phyloP scores from a whole-genome alignment of 495 filamentous ascomycete genomes.

The Coniosporium apollinis region DNA sequence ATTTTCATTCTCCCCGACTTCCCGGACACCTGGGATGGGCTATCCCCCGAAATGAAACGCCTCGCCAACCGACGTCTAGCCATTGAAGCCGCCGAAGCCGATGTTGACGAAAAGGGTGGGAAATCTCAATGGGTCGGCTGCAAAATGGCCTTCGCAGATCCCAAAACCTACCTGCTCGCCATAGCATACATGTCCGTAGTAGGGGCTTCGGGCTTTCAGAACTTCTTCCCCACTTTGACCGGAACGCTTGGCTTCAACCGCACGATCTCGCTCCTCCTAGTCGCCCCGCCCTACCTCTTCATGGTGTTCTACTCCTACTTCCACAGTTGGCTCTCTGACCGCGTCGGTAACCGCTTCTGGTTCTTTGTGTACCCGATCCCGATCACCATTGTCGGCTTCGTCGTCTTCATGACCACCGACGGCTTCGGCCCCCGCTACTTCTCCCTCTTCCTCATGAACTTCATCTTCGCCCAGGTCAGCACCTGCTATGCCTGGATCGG shows the following conservation, averaged over 20 bases:
- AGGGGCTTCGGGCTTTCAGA: constrained; percentile 6
- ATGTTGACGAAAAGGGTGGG: constrained; percentile 57
- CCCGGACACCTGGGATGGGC: constrained; percentile 59
- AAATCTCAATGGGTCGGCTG: constrained; percentile 34
- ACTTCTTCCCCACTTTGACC: constrained; percentile 37
- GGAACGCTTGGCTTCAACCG: constrained; percentile 26
- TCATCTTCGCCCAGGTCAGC: constrained; percentile 36
- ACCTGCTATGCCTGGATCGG: constrained; percentile 40
- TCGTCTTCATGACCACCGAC: constrained; percentile 34
- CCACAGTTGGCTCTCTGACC: constrained; percentile 32
- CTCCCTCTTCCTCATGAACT: constrained; percentile 37
- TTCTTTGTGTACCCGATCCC: constrained; percentile 35
- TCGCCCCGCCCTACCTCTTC: constrained; percentile 38
- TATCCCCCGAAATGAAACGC: constrained; percentile 49
- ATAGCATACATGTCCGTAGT: constrained; percentile 39
- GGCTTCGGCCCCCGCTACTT: constrained; percentile 35
- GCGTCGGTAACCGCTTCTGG: constrained; percentile 30
- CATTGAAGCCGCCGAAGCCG: constrained; percentile 28
- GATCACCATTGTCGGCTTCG: constrained; percentile 32
- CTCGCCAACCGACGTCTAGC: constrained; percentile 51
- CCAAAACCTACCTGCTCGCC: constrained; percentile 55
- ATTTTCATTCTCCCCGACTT: constrained; percentile 60
- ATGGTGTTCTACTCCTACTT: constrained; percentile 33
- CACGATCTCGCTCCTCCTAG: constrained; percentile 31
- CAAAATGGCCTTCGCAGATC: constrained; percentile 50